Conservation (phyloP, 176 grass and related monocot species). For the maize (Zea mays) region Zm-B73-REFERENCE-NAM-5.0 NC_050098.1:164993001-164993500, state of each 20-base stretch:
- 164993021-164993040: constrained; percentile 54
- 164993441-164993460: constrained; percentile 62
- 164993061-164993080: background rate
- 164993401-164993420: constrained; percentile 39
- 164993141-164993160: constrained; percentile 41
- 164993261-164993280: constrained; percentile 69
- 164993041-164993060: constrained; percentile 34
- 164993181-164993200: constrained; percentile 23
- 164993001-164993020: constrained; percentile 42
- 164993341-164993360: constrained; percentile 32
- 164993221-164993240: constrained; percentile 62
- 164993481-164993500: constrained; percentile 48
- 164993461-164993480: constrained; percentile 73
- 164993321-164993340: constrained; percentile 60
- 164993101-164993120: constrained; percentile 35
- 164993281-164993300: constrained; percentile 61
- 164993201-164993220: constrained; percentile 43
- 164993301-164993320: constrained; percentile 52
- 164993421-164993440: constrained; percentile 60
- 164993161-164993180: constrained; percentile 30
- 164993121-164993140: constrained; percentile 53
- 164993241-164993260: constrained; percentile 72
- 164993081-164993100: constrained; percentile 9
- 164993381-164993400: constrained; percentile 29
- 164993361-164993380: background rate